These are phyloP conservation scores for Malbranchea zuffiana DNA, from an alignment of 2,329 filamentous ascomycete species.

Conservation along the genomic window DNA sequence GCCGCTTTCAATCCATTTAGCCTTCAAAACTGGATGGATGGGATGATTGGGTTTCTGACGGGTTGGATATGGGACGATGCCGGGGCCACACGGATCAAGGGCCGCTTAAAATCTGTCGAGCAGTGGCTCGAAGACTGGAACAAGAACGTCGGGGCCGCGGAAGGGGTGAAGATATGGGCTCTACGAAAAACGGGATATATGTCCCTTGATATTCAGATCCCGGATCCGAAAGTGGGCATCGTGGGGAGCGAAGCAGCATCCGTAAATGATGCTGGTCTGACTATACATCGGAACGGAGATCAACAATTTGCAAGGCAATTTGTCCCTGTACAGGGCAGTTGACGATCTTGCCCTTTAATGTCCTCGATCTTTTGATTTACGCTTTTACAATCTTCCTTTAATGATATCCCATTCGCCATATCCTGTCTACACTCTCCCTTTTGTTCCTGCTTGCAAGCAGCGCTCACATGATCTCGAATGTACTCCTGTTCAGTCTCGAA, in stretches of 20 bases:
- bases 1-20: conserved; percentile 72
- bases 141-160: conserved; percentile 45
- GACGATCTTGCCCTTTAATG: background rate
- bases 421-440: too few relatives aligned
- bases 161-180: conserved; percentile 63
- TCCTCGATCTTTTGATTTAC: background rate
- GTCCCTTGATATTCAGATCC: conserved; percentile 46
- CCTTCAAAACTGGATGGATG: conserved; percentile 67
- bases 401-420: conserved; percentile 12
- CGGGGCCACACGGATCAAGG: conserved; percentile 65
- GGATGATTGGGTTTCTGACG: conserved; percentile 66
- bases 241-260: conserved; percentile 30
- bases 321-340: conserved; percentile 4
- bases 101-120: conserved; percentile 59
- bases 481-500: too few relatives aligned
- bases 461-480: too few relatives aligned
- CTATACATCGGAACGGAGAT: conserved; percentile 17
- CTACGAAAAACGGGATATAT: conserved; percentile 78
- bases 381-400: conserved; percentile 1
- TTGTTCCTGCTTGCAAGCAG: too few relatives aligned
- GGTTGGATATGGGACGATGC: conserved; percentile 94
- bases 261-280: conserved; percentile 26
- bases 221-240: conserved; percentile 40
- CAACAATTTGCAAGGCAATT: conserved; percentile 4
- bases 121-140: conserved; percentile 84